A percentile compares a stretch with the other conserved stretches of the same genome.
These are phyloP conservation scores for Rhizophlyctis rosea DNA, from an alignment of 192 early-diverging fungal genomes.

Conservation along the genomic window DNA sequence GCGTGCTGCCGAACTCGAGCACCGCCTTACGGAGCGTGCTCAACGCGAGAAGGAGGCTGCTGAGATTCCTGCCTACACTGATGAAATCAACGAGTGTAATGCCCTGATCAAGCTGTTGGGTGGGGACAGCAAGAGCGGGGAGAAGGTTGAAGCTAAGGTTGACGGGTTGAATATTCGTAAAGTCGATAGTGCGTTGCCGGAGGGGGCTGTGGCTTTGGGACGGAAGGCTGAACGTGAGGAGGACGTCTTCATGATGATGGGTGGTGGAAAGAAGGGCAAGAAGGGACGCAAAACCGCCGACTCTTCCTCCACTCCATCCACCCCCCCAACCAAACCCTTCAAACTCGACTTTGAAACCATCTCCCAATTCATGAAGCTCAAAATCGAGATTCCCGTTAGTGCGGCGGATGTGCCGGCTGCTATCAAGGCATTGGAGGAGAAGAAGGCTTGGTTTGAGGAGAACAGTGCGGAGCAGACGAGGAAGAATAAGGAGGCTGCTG, in stretches of 20 bases:
- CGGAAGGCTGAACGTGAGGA: conserved; percentile 77
- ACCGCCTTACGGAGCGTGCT: conserved; percentile 65
- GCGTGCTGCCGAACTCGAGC: conserved; percentile 63
- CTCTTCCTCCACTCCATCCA: conserved; percentile 42
- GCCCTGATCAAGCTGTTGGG: conserved; percentile 74
- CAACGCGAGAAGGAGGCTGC: conserved; percentile 81
- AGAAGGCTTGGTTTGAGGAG: conserved; percentile 68
- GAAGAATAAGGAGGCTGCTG: conserved; percentile 85
- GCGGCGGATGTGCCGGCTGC: conserved; percentile 63
- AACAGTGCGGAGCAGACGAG: conserved; percentile 75
- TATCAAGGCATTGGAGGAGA: conserved; percentile 67
- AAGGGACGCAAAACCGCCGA: conserved; percentile 50
- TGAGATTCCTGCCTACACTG: conserved; percentile 79
- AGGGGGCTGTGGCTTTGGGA: conserved; percentile 67
- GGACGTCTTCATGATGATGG: conserved; percentile 70
- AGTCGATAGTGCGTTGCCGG: conserved; percentile 64
- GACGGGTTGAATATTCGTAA: conserved; percentile 44
- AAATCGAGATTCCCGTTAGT: conserved; percentile 77
- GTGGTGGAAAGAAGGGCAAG: conserved; percentile 60
- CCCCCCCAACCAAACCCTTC: conserved; percentile 53
- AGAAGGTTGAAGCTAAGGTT: conserved; percentile 40
- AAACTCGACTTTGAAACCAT: conserved; percentile 58
- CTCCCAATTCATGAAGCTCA: conserved; percentile 74
- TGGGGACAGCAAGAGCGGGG: conserved; percentile 30
- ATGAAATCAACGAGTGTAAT: conserved; percentile 82